Percentiles rank a stretch among this genome's conserved stretches.
phyloP scores from a whole-genome alignment of 1,284 basidiomycete genomes.

The Ceratobasidium theobromae region DNA sequence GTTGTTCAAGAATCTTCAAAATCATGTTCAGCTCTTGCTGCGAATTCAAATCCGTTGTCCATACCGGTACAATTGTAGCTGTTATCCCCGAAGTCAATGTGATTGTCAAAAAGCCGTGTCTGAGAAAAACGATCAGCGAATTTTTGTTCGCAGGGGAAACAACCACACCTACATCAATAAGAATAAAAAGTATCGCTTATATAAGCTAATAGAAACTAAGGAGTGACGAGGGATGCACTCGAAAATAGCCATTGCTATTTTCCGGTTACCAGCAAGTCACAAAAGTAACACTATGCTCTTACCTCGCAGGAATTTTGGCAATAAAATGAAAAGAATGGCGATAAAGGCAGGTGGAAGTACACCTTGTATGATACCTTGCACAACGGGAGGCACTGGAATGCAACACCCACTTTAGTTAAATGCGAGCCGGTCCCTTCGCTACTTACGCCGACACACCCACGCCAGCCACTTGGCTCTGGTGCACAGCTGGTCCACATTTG shows the following conservation, averaged over 20 bases:
- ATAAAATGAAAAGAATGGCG: conserved; percentile 86
- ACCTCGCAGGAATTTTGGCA: conserved; percentile 80
- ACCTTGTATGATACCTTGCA: conserved; percentile 88
- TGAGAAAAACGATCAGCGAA: conserved; percentile 13
- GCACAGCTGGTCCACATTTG: conserved; percentile 79
- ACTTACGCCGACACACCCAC: conserved; percentile 68
- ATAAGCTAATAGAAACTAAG: conserved; percentile 84
- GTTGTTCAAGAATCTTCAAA: conserved; percentile 60
- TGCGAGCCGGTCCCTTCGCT: conserved; percentile 49
- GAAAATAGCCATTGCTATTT: conserved; percentile 64
- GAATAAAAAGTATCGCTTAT: conserved; percentile 92
- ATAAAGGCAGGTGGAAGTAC: conserved; percentile 84
- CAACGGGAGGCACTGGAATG: conserved; percentile 39
- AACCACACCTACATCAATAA: conserved; percentile 71
- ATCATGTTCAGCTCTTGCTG: conserved; percentile 43
- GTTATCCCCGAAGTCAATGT: conserved; percentile 81
- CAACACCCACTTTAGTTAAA: neutral
- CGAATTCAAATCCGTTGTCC: neutral
- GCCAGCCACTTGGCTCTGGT: conserved; percentile 65
- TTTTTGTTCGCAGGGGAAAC: neutral
- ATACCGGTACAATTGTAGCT: conserved; percentile 47
- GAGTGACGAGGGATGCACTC: conserved; percentile 81
- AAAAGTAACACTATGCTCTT: conserved; percentile 25
- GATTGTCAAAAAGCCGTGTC: conserved; percentile 89
- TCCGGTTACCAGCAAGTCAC: neutral